phyloP scores from a whole-genome alignment of 2,329 filamentous ascomycete species.

The Orbilia ellipsospora region DNA sequence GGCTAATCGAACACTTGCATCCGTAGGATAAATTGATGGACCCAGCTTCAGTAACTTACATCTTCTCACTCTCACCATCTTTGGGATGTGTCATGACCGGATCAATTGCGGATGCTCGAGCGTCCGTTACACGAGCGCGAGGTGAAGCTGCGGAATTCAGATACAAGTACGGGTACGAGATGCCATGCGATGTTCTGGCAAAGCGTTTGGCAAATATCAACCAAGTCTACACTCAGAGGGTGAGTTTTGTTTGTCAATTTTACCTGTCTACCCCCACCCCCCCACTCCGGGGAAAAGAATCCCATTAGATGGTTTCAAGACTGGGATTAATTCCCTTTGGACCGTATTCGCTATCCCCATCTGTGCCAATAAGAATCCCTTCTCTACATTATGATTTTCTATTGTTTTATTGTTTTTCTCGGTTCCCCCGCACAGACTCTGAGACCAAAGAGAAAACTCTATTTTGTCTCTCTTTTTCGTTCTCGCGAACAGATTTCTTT shows the following conservation, averaged over 20 bases:
- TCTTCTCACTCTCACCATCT: slow-evolving; percentile 95
- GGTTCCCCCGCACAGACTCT: slow-evolving; percentile 36
- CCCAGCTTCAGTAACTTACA: slow-evolving; percentile 93
- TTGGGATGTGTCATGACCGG: slow-evolving; percentile 99
- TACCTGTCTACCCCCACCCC: slow-evolving; percentile 7
- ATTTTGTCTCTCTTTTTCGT: neutral
- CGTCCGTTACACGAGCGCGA: slow-evolving; percentile 90
- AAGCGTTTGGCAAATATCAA: slow-evolving; percentile 99
- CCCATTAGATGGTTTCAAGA: slow-evolving; percentile 5
- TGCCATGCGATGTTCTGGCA: slow-evolving; percentile 96
- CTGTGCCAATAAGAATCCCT: neutral
- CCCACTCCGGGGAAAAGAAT: slow-evolving; percentile 3
- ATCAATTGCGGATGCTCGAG: slow-evolving; percentile 95
- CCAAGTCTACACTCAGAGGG: slow-evolving; percentile 97
- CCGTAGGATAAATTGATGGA: slow-evolving; percentile 97
- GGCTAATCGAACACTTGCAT: slow-evolving; percentile 48
- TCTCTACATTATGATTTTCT: slow-evolving; percentile 11
- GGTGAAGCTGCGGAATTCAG: slow-evolving; percentile 96
- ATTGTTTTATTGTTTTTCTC: neutral
- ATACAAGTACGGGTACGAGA: slow-evolving; percentile 99
- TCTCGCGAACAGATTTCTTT: slow-evolving; percentile 35
- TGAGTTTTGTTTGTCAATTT: slow-evolving; percentile 64
- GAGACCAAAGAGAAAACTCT: slow-evolving; percentile 17
- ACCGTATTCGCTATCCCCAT: neutral
- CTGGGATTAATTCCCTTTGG: too few species aligned